Evolutionary conservation across 2,329 filamentous ascomycete species (phyloP).

Genomic region (Fusarium dlaminii): DNA sequence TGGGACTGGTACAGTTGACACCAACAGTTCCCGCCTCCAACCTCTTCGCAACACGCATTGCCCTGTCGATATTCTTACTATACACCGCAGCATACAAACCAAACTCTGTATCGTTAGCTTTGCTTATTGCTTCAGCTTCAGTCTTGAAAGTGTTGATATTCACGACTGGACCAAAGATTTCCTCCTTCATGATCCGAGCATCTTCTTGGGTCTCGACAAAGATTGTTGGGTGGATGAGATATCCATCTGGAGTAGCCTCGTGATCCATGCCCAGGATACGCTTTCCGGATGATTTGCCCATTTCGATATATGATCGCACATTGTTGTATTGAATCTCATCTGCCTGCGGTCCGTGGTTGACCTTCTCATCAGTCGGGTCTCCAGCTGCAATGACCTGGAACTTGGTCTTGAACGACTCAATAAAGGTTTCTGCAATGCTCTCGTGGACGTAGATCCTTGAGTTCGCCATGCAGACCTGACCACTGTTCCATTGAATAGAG

Average conservation of each 20-base stretch:
- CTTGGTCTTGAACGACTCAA: neutral
- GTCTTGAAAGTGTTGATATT: constrained; percentile 59
- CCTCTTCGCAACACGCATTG: constrained; percentile 56
- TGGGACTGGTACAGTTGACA: constrained; percentile 56
- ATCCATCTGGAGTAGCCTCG: fast-evolving
- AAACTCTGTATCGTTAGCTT: constrained; percentile 58
- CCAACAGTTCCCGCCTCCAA: constrained; percentile 69
- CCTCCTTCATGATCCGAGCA: constrained; percentile 63
- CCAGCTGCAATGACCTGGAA: neutral
- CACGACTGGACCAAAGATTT: constrained; percentile 72
- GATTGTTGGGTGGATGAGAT: constrained; percentile 22
- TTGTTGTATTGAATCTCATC: constrained; percentile 11
- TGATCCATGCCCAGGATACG: neutral
- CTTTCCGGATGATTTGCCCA: neutral
- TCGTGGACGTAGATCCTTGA: constrained; percentile 67
- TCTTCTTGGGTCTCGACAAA: constrained; percentile 32
- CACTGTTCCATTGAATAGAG: constrained; percentile 62
- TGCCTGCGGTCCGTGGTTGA: constrained; percentile 16
- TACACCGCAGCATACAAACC: constrained; percentile 66
- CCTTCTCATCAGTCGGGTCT: neutral
- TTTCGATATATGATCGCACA: constrained; percentile 5
- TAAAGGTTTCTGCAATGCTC: constrained; percentile 48
- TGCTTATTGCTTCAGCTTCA: constrained; percentile 45
- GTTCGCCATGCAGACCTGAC: constrained; percentile 68
- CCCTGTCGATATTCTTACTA: constrained; percentile 60